Evolutionary conservation across 78 protist species (phyloP), one percentile per base, ranked within the genome.

Genomic region (Dictyostelium purpureum): DNA sequence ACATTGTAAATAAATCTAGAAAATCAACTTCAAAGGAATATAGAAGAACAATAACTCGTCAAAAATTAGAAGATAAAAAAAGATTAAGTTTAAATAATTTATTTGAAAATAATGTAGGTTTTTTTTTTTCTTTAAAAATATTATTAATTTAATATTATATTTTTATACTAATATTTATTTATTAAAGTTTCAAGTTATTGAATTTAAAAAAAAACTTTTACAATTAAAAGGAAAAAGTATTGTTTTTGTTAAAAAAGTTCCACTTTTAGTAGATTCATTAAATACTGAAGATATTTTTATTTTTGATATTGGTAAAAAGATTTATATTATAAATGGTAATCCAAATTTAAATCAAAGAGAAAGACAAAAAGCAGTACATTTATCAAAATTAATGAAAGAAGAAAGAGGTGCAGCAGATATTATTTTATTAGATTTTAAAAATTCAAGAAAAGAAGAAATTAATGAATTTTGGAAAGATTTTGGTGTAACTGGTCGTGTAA

Each of bases 1-100:
- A 91, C 12, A 51, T 79, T 1, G 80, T 73, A 47, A 81, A 92
- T 37, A 83, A 85, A 80, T 59, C 83, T 0, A 42, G 85, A 49
- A 83, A 83, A 61, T 51, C 95, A 54, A 80, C 89, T 21, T 74
- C 81, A 4, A 90, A 79, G 52, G 89, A 90, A 56, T 77, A 71
- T 47, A 31, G 87, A 28, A 35, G 95, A 31, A 77, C 87, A 10
- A 6, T 77, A 19, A 35, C 37, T 70, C 57, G 95, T 26, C 79
- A 79, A 47, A 79, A 79, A 37, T 16, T 79, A 4, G 87, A 79
- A 37, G 88, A 90, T 54, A 81, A 90, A 79, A 90, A 90, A 73
- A 63, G 89, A 33, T 18, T 43, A 26, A 43, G 43, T 26, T 21
- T 81, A 33, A 77, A 67, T 52, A 57, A 54, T 19, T 18, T 81